Conservation (phyloP, 495 filamentous ascomycete species). For the Talaromyces stipitatus region DNA sequence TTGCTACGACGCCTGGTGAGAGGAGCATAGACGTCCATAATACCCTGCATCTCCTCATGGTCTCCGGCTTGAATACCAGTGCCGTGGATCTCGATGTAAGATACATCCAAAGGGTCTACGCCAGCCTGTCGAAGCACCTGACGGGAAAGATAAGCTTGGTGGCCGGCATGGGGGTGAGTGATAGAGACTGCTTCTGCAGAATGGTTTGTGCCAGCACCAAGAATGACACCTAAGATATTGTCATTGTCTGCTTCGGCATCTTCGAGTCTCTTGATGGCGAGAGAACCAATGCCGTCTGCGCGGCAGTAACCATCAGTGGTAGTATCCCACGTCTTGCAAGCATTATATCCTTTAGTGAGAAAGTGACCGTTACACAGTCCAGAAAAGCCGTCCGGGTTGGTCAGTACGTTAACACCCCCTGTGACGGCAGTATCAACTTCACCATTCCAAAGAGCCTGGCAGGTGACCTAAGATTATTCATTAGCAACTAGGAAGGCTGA, state of each 20-base stretch:
- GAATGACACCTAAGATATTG: conserved; percentile 33
- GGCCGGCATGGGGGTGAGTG: conserved; percentile 40
- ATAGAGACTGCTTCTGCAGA: conserved; percentile 37
- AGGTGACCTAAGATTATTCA: conserved; percentile 48
- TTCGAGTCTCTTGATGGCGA: conserved; percentile 37
- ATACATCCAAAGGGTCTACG: conserved; percentile 40
- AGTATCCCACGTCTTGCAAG: conserved; percentile 62
- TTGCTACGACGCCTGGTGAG: conserved; percentile 3
- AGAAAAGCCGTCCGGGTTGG: conserved; percentile 60
- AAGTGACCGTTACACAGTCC: conserved; percentile 63
- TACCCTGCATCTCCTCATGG: conserved; percentile 7
- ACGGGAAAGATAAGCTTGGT: conserved; percentile 37
- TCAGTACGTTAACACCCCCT: conserved; percentile 61
- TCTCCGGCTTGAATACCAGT: not conserved
- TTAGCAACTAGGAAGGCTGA: conserved; percentile 49
- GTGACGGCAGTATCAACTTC: conserved; percentile 66
- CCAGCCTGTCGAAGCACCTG: conserved; percentile 34
- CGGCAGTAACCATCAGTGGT: conserved; percentile 66
- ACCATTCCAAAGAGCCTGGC: conserved; percentile 54
- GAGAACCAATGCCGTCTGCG: conserved; percentile 30
- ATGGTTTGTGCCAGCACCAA: conserved; percentile 32
- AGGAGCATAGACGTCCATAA: conserved; percentile 10
- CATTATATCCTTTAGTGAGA: conserved; percentile 49
- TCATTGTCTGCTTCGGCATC: conserved; percentile 43
- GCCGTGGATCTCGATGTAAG: conserved; percentile 29